These are phyloP conservation scores for Aspergillus ruber DNA, from an alignment of 2,329 filamentous ascomycete genomes.

Conservation along the genomic window DNA sequence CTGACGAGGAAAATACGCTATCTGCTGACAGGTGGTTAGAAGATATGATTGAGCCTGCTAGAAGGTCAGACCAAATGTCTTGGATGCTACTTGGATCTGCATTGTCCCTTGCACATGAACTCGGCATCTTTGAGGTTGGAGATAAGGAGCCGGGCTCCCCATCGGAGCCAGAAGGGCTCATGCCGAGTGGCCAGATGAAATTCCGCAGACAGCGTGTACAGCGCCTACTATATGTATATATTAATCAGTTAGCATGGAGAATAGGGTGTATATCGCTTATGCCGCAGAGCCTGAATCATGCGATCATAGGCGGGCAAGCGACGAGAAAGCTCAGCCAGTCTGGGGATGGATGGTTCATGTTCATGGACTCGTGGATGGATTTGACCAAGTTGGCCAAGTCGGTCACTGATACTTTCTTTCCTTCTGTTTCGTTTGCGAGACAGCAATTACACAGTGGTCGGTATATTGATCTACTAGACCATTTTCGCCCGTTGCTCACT, in stretches of 20 bases:
- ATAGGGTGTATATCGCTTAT: conserved; percentile 49
- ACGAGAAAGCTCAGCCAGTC: conserved; percentile 32
- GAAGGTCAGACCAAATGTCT: conserved; percentile 53
- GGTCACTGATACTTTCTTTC: conserved; percentile 49
- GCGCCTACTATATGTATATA: conserved; percentile 41
- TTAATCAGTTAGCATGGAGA: conserved; percentile 47
- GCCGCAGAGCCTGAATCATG: conserved; percentile 37
- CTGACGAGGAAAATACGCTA: conserved; percentile 16
- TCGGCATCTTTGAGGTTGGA: conserved; percentile 45
- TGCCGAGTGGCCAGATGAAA: conserved; percentile 24
- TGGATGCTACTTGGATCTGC: conserved; percentile 55
- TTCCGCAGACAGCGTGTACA: conserved; percentile 32
- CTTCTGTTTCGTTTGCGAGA: conserved; percentile 30
- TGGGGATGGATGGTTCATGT: conserved; percentile 44
- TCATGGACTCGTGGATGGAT: conserved; percentile 49
- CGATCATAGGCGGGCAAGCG: conserved; percentile 24
- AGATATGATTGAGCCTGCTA: conserved; percentile 50
- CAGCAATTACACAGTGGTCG: conserved; percentile 40
- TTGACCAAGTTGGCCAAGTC: conserved; percentile 45
- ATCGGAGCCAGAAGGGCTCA: conserved; percentile 17
- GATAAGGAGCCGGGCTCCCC: conserved; percentile 24
- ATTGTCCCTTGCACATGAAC: conserved; percentile 47
- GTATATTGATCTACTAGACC: conserved; percentile 45
- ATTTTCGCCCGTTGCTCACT: conserved; percentile 32
- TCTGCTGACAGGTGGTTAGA: conserved; percentile 44